Evolutionary conservation across 2,329 filamentous ascomycete genomes (phyloP).

Genomic region (Myriangium duriaei): DNA sequence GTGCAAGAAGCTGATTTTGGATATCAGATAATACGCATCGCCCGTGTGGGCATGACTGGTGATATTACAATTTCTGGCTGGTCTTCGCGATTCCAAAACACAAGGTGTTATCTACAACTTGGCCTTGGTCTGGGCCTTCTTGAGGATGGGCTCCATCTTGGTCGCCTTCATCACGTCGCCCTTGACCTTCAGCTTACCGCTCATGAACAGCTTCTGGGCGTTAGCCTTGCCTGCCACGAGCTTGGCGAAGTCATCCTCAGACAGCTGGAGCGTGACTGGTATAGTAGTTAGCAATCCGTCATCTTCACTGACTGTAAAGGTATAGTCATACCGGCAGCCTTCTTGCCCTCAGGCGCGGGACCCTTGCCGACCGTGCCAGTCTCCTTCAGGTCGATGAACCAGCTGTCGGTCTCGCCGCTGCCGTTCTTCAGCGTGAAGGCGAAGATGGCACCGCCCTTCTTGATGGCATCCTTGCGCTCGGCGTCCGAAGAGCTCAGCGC

Average conservation of each 20-base stretch:
- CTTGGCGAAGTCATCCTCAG: constrained; percentile 74
- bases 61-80: too few relatives aligned
- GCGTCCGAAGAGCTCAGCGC: constrained; percentile 56
- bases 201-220: constrained; percentile 92
- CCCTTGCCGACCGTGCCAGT: constrained; percentile 73
- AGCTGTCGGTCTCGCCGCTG: constrained; percentile 65
- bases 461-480: constrained; percentile 77
- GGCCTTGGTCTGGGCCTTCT: constrained; percentile 72
- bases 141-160: constrained; percentile 85
- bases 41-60: too few relatives aligned
- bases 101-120: constrained; percentile 66
- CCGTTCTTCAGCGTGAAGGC: constrained; percentile 87
- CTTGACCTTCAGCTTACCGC: constrained; percentile 96
- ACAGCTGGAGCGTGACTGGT: constrained; percentile 71
- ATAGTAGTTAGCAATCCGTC: constrained; percentile 1
- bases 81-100: too few relatives aligned
- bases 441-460: constrained; percentile 77
- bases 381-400: constrained; percentile 93
- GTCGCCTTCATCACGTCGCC: constrained; percentile 98
- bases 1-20: too few relatives aligned
- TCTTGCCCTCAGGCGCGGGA: constrained; percentile 51
- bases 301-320: too few relatives aligned
- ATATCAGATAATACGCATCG: too few relatives aligned
- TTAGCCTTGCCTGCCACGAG: constrained; percentile 81
- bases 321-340: constrained; percentile 63